Evolutionary conservation across 805 yeast species (phyloP).

Genomic region (Brettanomyces anomalus): DNA sequence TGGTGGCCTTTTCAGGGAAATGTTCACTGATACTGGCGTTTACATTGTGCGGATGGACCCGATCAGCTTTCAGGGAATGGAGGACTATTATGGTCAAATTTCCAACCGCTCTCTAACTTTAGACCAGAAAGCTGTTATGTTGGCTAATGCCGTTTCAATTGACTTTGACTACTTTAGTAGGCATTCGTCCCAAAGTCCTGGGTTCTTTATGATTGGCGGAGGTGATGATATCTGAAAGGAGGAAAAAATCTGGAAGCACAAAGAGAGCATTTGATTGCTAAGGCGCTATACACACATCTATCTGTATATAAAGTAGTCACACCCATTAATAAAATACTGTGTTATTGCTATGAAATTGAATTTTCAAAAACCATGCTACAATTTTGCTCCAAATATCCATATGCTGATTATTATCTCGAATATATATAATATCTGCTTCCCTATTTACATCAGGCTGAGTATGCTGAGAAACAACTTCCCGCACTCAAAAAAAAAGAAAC

Average conservation of each 20-base stretch:
- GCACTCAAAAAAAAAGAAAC: too few species aligned
- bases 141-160: slow-evolving; percentile 84
- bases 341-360: too few species aligned
- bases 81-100: slow-evolving; percentile 38
- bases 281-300: background rate
- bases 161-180: slow-evolving; percentile 97
- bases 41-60: slow-evolving; percentile 82
- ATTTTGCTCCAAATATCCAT: too few species aligned
- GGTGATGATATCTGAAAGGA: slow-evolving; percentile 2
- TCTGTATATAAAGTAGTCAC: background rate
- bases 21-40: slow-evolving; percentile 92
- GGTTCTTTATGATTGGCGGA: slow-evolving; percentile 41
- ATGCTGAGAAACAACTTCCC: too few species aligned
- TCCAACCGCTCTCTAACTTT: slow-evolving; percentile 40
- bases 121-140: slow-evolving; percentile 77
- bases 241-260: too few species aligned
- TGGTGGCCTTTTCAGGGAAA: slow-evolving; percentile 90
- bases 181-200: slow-evolving; percentile 43
- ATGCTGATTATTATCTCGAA: too few species aligned
- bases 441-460: too few species aligned
- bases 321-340: too few species aligned
- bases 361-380: too few species aligned
- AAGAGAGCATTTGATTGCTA: background rate
- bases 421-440: too few species aligned
- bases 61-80: slow-evolving; percentile 51